Conservation (phyloP, 2,329 filamentous ascomycete genomes). For the Leptodontidium sp. region DNA sequence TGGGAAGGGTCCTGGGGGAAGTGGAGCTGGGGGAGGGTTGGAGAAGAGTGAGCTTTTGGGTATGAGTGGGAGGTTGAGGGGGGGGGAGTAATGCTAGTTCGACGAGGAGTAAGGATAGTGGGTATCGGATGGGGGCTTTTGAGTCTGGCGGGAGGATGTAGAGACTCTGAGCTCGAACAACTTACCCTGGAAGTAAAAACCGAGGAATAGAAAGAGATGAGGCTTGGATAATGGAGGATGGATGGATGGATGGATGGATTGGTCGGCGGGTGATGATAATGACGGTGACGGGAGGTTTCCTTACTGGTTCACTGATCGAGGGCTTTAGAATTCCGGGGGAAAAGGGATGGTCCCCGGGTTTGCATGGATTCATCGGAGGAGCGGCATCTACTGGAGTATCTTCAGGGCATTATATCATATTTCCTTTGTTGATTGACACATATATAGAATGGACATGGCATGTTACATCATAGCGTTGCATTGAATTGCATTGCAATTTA, state of each 20-base stretch:
- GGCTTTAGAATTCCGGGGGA: too few relatives aligned
- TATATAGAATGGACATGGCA: too few relatives aligned
- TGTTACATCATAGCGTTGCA: too few relatives aligned
- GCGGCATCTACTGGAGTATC: too few relatives aligned
- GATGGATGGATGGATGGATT: background rate
- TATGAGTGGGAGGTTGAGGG: constrained; percentile 24
- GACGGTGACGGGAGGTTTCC: too few relatives aligned
- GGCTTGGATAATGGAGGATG: background rate
- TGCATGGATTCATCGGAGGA: too few relatives aligned
- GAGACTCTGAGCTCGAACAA: background rate
- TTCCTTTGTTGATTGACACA: too few relatives aligned
- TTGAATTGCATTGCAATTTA: too few relatives aligned
- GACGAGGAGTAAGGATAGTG: constrained; percentile 29
- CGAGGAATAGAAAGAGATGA: background rate
- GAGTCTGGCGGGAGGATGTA: constrained; percentile 15
- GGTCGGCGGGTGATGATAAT: too few relatives aligned
- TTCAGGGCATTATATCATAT: too few relatives aligned
- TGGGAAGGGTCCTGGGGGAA: constrained; percentile 17
- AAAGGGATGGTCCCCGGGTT: too few relatives aligned
- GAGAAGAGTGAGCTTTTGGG: constrained; percentile 13
- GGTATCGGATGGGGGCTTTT: constrained; percentile 16
- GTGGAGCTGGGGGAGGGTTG: background rate
- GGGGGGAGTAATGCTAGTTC: constrained; percentile 33
- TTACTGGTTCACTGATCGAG: too few relatives aligned
- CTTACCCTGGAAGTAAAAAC: background rate